phyloP scores from a whole-genome alignment of 2,329 filamentous ascomycete genomes.

The Boeremia exigua region DNA sequence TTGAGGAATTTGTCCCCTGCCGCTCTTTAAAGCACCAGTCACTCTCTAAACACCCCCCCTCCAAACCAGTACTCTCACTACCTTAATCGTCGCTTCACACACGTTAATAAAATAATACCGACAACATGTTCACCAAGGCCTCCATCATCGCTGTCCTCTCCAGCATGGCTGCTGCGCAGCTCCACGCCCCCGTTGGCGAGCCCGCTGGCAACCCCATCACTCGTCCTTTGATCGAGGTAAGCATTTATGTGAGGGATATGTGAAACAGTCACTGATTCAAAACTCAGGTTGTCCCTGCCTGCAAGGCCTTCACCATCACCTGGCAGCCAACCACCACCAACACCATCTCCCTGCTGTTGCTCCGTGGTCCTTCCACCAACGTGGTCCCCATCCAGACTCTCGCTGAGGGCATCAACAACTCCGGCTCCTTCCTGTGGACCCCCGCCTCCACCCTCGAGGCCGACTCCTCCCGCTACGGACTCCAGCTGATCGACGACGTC shows the following conservation, averaged over 20 bases:
- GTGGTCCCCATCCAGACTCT: constrained; percentile 58
- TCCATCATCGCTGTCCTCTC: constrained; percentile 59
- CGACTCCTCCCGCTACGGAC: constrained; percentile 62
- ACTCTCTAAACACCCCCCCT: constrained; percentile 20
- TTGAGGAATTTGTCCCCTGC: constrained; percentile 37
- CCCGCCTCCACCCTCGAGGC: constrained; percentile 56
- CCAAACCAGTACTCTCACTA: constrained; percentile 19
- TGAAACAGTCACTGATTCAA: neutral
- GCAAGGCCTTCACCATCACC: constrained; percentile 63
- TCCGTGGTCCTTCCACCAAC: constrained; percentile 64
- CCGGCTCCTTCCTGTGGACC: constrained; percentile 62
- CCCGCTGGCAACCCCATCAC: constrained; percentile 62
- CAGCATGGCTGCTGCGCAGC: constrained; percentile 54
- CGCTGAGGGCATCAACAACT: constrained; percentile 61
- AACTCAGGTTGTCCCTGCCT: constrained; percentile 58
- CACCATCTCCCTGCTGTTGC: constrained; percentile 64
- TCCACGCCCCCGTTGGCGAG: constrained; percentile 38
- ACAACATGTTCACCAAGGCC: constrained; percentile 44
- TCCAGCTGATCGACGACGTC: constrained; percentile 66
- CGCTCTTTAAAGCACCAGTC: constrained; percentile 35
- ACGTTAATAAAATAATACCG: constrained; percentile 40
- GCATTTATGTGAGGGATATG: constrained; percentile 9
- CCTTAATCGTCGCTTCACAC: constrained; percentile 24
- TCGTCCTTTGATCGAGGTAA: constrained; percentile 56
- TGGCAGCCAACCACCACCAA: constrained; percentile 60